phyloP scores from a whole-genome alignment of 306 rosid species.

The Benincasa hispida region DNA sequence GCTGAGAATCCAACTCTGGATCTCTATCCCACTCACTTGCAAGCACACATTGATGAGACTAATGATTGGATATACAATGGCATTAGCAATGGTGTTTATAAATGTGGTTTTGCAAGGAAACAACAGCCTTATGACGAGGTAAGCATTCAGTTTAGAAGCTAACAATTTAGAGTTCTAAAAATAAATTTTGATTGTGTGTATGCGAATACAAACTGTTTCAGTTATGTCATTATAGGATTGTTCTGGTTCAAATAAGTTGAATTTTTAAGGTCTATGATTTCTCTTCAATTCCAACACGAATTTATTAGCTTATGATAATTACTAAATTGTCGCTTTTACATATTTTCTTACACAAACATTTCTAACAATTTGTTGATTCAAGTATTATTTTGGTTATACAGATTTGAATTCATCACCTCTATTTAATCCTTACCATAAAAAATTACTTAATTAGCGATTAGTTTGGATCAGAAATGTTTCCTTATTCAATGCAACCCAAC shows the following conservation, averaged over 20 bases:
- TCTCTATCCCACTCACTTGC: conserved; percentile 63
- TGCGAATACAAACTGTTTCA: not conserved
- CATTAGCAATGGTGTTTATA: conserved; percentile 84
- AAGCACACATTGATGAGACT: conserved; percentile 46
- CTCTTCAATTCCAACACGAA: not conserved
- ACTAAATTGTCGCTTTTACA: not conserved
- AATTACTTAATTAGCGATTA: no score
- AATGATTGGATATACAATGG: conserved; percentile 58
- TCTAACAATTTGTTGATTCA: not conserved
- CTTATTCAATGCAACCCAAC: not conserved
- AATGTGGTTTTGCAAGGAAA: conserved; percentile 79
- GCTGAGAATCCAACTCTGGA: conserved; percentile 71
- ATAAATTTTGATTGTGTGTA: not conserved
- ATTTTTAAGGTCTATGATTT: not conserved
- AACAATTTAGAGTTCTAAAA: not conserved
- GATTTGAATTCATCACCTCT: not conserved
- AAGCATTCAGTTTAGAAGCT: not conserved
- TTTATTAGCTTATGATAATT: not conserved
- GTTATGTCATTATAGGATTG: not conserved
- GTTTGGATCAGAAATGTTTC: not conserved
- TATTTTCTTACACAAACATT: not conserved
- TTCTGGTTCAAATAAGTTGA: not conserved
- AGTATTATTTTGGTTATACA: not conserved
- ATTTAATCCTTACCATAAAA: no score
- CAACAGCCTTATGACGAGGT: conserved; percentile 81